These are phyloP conservation scores for Xanthoconium separans DNA, from an alignment of 1,284 basidiomycete genomes.

Conservation along the genomic window DNA sequence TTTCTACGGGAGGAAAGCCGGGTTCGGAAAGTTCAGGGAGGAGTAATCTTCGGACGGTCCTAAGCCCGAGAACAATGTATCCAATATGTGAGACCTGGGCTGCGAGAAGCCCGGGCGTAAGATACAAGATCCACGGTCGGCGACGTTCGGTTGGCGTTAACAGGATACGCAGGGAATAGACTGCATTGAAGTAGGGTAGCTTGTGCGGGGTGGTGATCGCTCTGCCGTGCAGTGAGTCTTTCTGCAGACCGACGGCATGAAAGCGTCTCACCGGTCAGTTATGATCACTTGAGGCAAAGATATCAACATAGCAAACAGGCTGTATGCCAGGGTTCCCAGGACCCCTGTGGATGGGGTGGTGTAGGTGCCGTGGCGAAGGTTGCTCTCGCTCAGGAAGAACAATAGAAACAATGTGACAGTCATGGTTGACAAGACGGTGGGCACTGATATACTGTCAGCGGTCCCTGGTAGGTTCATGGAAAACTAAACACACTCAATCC, in stretches of 20 bases:
- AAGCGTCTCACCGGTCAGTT: slow-evolving; percentile 65
- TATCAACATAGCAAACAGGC: slow-evolving; percentile 67
- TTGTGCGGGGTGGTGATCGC: slow-evolving; percentile 86
- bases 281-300: slow-evolving; percentile 79
- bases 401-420: slow-evolving; percentile 58
- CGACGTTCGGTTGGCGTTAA: slow-evolving; percentile 82
- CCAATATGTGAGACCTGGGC: slow-evolving; percentile 66
- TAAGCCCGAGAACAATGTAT: slow-evolving; percentile 68
- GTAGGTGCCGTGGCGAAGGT: slow-evolving; percentile 63
- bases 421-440: slow-evolving; percentile 64
- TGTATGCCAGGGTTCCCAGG: slow-evolving; percentile 62
- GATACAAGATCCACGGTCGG: slow-evolving; percentile 77
- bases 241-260: not conserved
- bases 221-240: slow-evolving; percentile 38
- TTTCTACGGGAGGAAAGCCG: slow-evolving; percentile 30
- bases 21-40: slow-evolving; percentile 50
- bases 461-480: not conserved
- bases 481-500: slow-evolving; percentile 62
- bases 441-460: slow-evolving; percentile 50
- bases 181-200: slow-evolving; percentile 63
- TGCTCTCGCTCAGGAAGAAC: slow-evolving; percentile 51
- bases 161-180: slow-evolving; percentile 67
- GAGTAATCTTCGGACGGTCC: slow-evolving; percentile 63
- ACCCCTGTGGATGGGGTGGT: slow-evolving; percentile 69
- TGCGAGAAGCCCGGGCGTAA: slow-evolving; percentile 80